Conservation (phyloP, 768 basidiomycete genomes). For the Plicaturopsis crispa region DNA sequence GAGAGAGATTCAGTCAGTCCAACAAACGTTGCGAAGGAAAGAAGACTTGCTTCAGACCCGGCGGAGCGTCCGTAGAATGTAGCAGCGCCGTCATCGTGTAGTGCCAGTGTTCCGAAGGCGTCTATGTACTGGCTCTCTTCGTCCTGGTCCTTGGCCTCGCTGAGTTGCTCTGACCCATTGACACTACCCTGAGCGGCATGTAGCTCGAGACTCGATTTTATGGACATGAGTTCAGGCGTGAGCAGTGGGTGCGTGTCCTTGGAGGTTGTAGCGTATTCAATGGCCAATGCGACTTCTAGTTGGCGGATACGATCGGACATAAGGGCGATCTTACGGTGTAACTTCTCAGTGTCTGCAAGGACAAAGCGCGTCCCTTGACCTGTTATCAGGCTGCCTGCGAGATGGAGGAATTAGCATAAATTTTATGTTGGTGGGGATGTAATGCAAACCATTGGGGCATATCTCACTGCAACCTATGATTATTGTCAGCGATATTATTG, state of each 20-base stretch:
- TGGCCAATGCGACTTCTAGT: constrained; percentile 60
- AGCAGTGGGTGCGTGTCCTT: constrained; percentile 54
- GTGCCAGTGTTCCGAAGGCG: constrained; percentile 61
- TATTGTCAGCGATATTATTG: background rate
- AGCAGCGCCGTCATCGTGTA: constrained; percentile 60
- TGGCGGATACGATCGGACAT: constrained; percentile 70
- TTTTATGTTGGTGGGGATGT: background rate
- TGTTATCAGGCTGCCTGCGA: constrained; percentile 53
- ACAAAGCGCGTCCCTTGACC: constrained; percentile 76
- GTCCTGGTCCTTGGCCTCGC: constrained; percentile 9
- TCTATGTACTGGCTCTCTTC: constrained; percentile 53
- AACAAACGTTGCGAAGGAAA: no score
- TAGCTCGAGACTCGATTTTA: constrained; percentile 65
- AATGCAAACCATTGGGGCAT: constrained; percentile 51
- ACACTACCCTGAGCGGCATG: constrained; percentile 38
- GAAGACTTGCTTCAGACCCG: constrained; percentile 53
- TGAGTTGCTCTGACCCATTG: constrained; percentile 26
- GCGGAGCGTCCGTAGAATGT: constrained; percentile 71
- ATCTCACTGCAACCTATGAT: constrained; percentile 54
- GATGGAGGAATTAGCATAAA: background rate
- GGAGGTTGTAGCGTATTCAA: constrained; percentile 39
- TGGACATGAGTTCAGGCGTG: constrained; percentile 47
- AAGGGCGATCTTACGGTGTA: constrained; percentile 57
- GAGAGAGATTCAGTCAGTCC: background rate
- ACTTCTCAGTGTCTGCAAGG: constrained; percentile 61